Base-by-base conservation (phyloP, 495 filamentous ascomycete species). In the Lepidopterella palustris region DNA sequence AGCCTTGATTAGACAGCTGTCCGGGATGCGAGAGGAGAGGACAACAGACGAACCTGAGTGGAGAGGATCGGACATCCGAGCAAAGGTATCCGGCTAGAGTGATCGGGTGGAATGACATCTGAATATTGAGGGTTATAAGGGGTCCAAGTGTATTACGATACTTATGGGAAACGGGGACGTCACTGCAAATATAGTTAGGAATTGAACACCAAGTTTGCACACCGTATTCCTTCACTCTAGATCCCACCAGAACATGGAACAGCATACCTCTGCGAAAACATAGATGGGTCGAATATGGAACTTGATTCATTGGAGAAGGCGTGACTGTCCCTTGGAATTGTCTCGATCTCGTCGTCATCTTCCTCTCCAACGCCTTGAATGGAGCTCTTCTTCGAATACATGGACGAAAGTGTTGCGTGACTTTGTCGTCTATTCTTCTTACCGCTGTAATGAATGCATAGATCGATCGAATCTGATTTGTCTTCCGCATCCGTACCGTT, bases 91-190 rank as follows among this genome's bases (percentile, higher is more conserved):
- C 66, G 4, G 65, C 64, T 11, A 79, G 67, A 2, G 69, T 76
- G 45, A 73, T 59, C 5, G 75, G 76, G 56, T 78, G 70, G 13
- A 74, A 63, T 0, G 65, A 64, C 77, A 79, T 79, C 58, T 77
- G 74, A 27, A 77, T 72, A 63, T 71, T 73, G 0, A 77, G 60
- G 18, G 70, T 59, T 6, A 66, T 52, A 13, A 63, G 23, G 15
- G 57, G 64, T 0, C 59, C 60, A 13, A 48, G 20, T 1, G 51
- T 27, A 5, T 49, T 40, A 1, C 20, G 5, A 4, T 53, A 45
- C 11, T 61, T 26, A 3, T 59, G 45, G 3, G 53, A 50, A 18
- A 5, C 32, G 2, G 61, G 62, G 6, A 55, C 50, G 18, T 70
- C 59, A 50, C 64, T 63, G 53, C 48, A 31, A 24, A 11, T 13